Conservation (phyloP, 2,329 filamentous ascomycete species). For the Raffaelea albimanens region DNA sequence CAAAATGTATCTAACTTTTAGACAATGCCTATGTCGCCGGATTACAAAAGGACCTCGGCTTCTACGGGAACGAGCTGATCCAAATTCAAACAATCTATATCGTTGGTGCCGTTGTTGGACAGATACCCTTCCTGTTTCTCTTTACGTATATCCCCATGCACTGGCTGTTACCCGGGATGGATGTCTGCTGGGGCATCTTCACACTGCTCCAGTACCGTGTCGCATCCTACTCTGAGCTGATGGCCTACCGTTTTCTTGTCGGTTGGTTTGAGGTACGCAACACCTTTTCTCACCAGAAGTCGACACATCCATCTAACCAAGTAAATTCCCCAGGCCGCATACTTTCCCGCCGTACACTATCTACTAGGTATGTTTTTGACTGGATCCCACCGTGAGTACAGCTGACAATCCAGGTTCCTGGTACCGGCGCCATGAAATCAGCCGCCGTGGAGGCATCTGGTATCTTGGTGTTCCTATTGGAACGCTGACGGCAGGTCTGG, state of each 20-base stretch:
- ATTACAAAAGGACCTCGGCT: constrained; percentile 33
- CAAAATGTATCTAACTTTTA: too few relatives aligned
- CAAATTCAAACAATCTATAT: constrained; percentile 37
- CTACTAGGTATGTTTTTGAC: constrained; percentile 11
- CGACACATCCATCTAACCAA: neutral
- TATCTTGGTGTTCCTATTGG: constrained; percentile 46
- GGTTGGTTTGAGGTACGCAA: constrained; percentile 37
- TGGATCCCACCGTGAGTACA: neutral
- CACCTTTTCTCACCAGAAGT: too few relatives aligned
- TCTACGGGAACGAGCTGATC: constrained; percentile 33
- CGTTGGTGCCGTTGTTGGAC: constrained; percentile 24
- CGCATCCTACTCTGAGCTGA: constrained; percentile 26
- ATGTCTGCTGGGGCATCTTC: constrained; percentile 11
- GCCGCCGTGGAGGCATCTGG: constrained; percentile 53
- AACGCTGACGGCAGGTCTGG: constrained; percentile 20
- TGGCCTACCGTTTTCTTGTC: constrained; percentile 42
- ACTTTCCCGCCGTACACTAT: constrained; percentile 42
- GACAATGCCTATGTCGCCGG: constrained; percentile 38
- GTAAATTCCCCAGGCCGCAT: constrained; percentile 24
- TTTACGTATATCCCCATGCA: constrained; percentile 26
- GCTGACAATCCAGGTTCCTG: constrained; percentile 29
- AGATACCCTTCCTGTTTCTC: constrained; percentile 19
- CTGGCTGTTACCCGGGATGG: constrained; percentile 22
- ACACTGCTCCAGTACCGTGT: constrained; percentile 37
- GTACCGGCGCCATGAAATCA: constrained; percentile 52